Conservation (phyloP, 257 asterid species). For the Solanum medicagineum region DNA sequence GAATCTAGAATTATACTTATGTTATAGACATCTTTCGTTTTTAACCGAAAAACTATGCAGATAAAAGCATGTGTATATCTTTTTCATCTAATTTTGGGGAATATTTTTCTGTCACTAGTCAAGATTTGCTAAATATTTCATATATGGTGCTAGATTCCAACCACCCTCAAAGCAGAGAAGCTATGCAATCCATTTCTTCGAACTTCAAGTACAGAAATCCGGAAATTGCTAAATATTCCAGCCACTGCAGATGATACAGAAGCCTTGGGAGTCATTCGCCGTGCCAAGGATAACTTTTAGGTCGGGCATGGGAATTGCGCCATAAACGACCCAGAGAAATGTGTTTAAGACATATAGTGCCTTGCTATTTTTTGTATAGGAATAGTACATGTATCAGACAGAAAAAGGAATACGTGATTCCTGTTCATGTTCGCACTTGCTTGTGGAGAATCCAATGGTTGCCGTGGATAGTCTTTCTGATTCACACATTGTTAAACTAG, state of each 20-base stretch:
- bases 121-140: neutral
- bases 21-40: neutral
- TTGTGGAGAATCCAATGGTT: neutral
- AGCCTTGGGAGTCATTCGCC: conserved; percentile 65
- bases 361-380: neutral
- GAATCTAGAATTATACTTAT: neutral
- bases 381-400: neutral
- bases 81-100: neutral
- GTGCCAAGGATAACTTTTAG: conserved; percentile 78
- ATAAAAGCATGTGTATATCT: neutral
- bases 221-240: conserved; percentile 51
- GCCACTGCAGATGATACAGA: conserved; percentile 62
- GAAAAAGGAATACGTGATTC: neutral
- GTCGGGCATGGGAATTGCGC: neutral
- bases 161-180: conserved; percentile 62
- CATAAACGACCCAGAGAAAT: neutral
- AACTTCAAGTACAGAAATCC: conserved; percentile 69
- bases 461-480: neutral
- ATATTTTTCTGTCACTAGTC: neutral
- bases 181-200: conserved; percentile 90
- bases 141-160: conserved; percentile 48
- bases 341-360: neutral
- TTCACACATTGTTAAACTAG: neutral
- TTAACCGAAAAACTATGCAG: neutral
- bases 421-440: neutral